Evolutionary conservation across 2,329 filamentous ascomycete genomes (phyloP), one percentile per base, ranked within the genome.

Genomic region (Pseudogymnoascus sp.): DNA sequence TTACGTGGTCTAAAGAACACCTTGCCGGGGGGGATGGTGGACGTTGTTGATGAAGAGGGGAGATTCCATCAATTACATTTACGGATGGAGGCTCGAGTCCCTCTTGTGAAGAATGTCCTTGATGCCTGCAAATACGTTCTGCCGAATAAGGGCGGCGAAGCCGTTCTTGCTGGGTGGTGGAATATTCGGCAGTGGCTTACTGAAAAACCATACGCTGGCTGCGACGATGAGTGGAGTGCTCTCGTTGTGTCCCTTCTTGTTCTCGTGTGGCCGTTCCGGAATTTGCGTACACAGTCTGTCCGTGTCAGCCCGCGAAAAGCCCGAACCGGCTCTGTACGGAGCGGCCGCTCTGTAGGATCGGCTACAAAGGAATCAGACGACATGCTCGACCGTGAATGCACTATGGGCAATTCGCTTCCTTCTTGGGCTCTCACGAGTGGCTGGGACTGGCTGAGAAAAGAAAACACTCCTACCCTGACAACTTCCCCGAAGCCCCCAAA

Each of bases 361-460:
- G 66, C 70, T 52, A 39, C 74, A 29, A 76, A 77, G 64, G 77
- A 73, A 62, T 82, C 78, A 77, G 75, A 70, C 12, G 67, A 73
- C 5, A 82, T 82, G 78, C 69, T 78, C 18, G 73, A 75, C 33
- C 71, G 77, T 64, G 78, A 81, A 67, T 71, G 67, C 18, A 60
- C 63, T 1, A 64, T 68, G 64, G 70, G 71, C 25, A 70, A 68
- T 60, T 65, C 68, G 29, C 52, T 65, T n/a, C 81, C 84, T 0
- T 63, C 75, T 3, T 87, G 84, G 84, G 77, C 87, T 76, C 81
- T 84, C 66, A 84, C 78, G 63, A 76, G 78, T 60, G 82, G 84
- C 1, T 93, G 89, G 89, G 79, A 84, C 39, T 92, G 89, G 89
- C 79, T 88, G 42, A 74, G 86, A 60, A 84, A 88, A 62, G 78